These are phyloP conservation scores for Amborella trichopoda DNA, from an alignment of 164 flowering plant species.

Conservation along the genomic window DNA sequence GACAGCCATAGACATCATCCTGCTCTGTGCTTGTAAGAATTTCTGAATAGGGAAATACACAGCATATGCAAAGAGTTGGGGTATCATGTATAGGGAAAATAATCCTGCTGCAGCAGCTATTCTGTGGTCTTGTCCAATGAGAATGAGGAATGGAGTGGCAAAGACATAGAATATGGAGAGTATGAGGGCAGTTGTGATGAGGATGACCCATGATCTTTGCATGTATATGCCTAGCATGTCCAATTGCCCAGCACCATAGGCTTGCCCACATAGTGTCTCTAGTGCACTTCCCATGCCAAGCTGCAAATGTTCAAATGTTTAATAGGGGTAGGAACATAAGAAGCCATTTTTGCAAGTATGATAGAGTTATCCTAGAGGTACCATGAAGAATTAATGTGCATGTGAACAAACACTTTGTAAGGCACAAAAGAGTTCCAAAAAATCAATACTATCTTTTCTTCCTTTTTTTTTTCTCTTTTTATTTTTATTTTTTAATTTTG, in stretches of 20 bases:
- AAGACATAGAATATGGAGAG: slow-evolving; percentile 2
- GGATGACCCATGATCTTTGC: slow-evolving; percentile 10
- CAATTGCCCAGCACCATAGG: slow-evolving; percentile 8
- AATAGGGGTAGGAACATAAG: too few relatives aligned
- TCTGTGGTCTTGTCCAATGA: slow-evolving; percentile 3
- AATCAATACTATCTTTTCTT: too few relatives aligned
- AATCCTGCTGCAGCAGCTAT: not conserved
- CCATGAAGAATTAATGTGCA: too few relatives aligned
- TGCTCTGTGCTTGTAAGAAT: slow-evolving; percentile 18
- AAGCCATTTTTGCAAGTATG: too few relatives aligned
- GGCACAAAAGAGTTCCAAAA: too few relatives aligned
- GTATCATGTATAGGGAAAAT: slow-evolving; percentile 5
- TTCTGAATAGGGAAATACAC: slow-evolving; percentile 5
- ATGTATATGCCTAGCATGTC: slow-evolving; percentile 11
- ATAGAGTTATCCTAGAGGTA: too few relatives aligned
- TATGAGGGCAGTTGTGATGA: not conserved
- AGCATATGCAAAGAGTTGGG: slow-evolving; percentile 1
- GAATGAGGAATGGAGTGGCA: slow-evolving; percentile 2
- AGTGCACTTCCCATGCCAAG: slow-evolving; percentile 9
- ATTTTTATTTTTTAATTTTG: too few relatives aligned
- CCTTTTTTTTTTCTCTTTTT: too few relatives aligned
- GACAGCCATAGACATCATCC: slow-evolving; percentile 17
- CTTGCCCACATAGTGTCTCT: slow-evolving; percentile 11
- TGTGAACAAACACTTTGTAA: too few relatives aligned
- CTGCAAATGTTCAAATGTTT: too few relatives aligned